These are phyloP conservation scores for Deakozyma indianensis DNA, from an alignment of 805 yeast species.

Conservation along the genomic window DNA sequence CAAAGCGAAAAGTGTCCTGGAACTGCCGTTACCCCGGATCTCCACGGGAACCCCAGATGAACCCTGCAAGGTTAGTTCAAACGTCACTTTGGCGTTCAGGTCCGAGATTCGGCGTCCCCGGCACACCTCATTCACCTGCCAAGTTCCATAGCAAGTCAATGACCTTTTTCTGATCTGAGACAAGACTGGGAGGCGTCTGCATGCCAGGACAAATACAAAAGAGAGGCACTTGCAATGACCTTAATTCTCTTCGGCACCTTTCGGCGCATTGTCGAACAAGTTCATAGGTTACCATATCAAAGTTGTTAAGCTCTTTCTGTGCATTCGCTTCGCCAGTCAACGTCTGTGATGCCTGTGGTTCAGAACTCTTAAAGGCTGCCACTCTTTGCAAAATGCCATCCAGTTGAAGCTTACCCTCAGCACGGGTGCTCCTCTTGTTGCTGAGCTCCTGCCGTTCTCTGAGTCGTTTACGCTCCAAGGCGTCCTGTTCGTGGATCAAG, in stretches of 20 bases:
- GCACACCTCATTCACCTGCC: too few species aligned
- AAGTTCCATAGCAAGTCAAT: conserved; percentile 2
- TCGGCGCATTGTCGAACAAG: background rate
- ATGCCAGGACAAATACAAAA: background rate
- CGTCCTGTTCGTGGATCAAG: background rate
- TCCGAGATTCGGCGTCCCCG: too few species aligned
- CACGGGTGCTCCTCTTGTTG: background rate
- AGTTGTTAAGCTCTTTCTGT: background rate
- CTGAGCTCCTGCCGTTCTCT: background rate
- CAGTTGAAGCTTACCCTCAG: background rate
- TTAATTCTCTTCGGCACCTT: background rate
- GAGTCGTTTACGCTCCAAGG: background rate
- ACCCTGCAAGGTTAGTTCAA: too few species aligned
- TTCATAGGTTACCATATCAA: background rate
- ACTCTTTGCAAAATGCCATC: background rate
- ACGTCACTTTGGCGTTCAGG: too few species aligned
- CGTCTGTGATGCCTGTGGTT: background rate
- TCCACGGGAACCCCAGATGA: too few species aligned
- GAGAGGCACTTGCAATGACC: background rate
- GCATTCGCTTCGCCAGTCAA: background rate
- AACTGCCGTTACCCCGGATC: too few species aligned
- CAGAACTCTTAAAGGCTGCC: background rate
- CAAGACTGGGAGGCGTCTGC: background rate
- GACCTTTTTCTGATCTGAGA: background rate
- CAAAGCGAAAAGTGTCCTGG: too few species aligned